Evolutionary conservation across 176 grass and related monocot species (phyloP).

Genomic region (Luzula sylvatica): DNA sequence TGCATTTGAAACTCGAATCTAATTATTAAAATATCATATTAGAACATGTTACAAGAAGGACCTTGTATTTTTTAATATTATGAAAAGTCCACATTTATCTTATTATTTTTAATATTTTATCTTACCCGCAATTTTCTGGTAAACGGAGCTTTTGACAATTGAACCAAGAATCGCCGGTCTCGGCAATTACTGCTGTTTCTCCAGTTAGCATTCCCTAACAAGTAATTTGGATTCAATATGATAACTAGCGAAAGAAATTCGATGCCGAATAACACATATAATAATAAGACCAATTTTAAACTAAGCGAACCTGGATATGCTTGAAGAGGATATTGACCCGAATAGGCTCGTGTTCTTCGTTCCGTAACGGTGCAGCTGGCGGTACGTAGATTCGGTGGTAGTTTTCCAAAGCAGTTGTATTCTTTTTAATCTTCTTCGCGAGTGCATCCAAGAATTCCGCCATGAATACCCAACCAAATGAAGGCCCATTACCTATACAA

Average conservation of each 20-base stretch:
- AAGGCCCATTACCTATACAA: constrained; percentile 40
- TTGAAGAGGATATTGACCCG: constrained; percentile 60
- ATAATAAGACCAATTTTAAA: not conserved
- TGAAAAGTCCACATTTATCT: too few species aligned
- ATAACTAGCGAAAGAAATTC: not conserved
- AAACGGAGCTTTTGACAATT: constrained; percentile 66
- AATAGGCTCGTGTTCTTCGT: constrained; percentile 34
- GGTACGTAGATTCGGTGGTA: constrained; percentile 45
- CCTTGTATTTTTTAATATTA: not conserved
- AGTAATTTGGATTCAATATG: not conserved
- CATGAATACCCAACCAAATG: constrained; percentile 63
- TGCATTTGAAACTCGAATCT: constrained; percentile 73
- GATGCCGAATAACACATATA: not conserved
- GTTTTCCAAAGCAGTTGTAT: constrained; percentile 51
- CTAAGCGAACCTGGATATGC: constrained; percentile 31
- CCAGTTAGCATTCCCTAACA: constrained; percentile 28
- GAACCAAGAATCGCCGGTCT: constrained; percentile 71
- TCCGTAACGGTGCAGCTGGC: constrained; percentile 25
- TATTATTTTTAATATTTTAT: not conserved
- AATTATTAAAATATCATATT: constrained; percentile 1
- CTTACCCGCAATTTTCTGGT: constrained; percentile 46
- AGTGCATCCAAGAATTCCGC: constrained; percentile 46
- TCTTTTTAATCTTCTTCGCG: constrained; percentile 24
- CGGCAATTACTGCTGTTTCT: constrained; percentile 40
- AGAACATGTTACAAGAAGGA: not conserved